A percentile compares a stretch with the other conserved stretches of the same genome.
Conservation (phyloP, 1,284 basidiomycete genomes). For the Austroboletus niveus region DNA sequence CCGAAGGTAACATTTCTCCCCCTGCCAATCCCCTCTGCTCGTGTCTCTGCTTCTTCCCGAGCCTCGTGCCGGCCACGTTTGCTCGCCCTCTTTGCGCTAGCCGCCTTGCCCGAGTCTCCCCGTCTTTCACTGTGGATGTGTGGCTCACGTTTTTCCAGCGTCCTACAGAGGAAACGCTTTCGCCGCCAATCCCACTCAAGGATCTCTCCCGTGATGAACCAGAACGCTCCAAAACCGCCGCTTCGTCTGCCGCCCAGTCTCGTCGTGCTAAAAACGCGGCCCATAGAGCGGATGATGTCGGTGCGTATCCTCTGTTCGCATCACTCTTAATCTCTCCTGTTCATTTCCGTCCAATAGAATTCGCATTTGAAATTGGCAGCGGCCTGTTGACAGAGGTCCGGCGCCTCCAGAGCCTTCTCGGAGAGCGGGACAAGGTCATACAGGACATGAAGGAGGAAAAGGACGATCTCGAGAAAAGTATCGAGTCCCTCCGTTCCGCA, state of each 20-base stretch:
- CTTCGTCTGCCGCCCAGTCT: constrained; percentile 69
- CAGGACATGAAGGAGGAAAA: constrained; percentile 86
- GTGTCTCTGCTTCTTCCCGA: constrained; percentile 7
- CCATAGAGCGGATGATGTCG: constrained; percentile 80
- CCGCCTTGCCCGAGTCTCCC: too few species aligned
- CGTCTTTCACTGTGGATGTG: background rate
- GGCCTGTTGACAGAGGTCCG: constrained; percentile 87
- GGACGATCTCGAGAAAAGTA: constrained; percentile 74
- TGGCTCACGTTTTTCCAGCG: constrained; percentile 31
- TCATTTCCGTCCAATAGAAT: constrained; percentile 55
- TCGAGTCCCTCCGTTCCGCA: constrained; percentile 68
- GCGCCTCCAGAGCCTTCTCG: constrained; percentile 81
- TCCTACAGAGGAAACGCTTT: constrained; percentile 39
- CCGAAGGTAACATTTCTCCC: constrained; percentile 50
- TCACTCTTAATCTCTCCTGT: constrained; percentile 10
- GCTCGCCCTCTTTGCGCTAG: too few species aligned
- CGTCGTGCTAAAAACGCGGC: constrained; percentile 83
- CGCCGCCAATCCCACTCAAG: constrained; percentile 32
- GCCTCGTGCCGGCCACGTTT: too few species aligned
- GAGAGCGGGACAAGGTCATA: constrained; percentile 85
- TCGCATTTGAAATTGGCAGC: constrained; percentile 94
- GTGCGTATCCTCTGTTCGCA: constrained; percentile 41
- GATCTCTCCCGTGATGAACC: constrained; percentile 44
- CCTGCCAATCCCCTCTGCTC: background rate
- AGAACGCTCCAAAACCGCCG: constrained; percentile 41